These are phyloP conservation scores for Mycena rosella DNA, from an alignment of 768 basidiomycete genomes.

Conservation along the genomic window DNA sequence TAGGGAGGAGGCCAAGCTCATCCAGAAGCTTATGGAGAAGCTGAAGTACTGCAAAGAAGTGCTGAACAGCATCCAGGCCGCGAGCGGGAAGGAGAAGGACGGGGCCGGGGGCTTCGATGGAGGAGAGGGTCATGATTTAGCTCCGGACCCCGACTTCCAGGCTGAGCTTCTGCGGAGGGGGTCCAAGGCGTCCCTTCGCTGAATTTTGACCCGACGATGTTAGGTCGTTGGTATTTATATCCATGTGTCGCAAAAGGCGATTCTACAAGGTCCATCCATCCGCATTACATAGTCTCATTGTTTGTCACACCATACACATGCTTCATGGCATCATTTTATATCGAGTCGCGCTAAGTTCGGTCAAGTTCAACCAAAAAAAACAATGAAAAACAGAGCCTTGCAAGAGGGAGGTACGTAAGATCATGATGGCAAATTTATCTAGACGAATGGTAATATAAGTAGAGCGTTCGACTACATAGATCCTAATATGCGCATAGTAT, in stretches of 20 bases:
- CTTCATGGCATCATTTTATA: conserved; percentile 16
- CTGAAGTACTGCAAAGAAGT: conserved; percentile 91
- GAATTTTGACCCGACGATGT: conserved; percentile 34
- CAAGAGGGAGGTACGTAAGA: too few species aligned
- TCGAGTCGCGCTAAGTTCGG: too few species aligned
- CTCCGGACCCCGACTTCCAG: conserved; percentile 26
- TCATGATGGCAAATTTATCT: too few species aligned
- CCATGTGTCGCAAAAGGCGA: conserved; percentile 37
- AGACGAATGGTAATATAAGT: too few species aligned
- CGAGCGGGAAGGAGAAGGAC: conserved; percentile 57
- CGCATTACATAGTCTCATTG: conserved; percentile 32
- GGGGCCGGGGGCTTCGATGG: conserved; percentile 44
- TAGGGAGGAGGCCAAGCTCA: conserved; percentile 70
- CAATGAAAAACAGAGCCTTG: too few species aligned
- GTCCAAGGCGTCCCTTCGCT: conserved; percentile 42
- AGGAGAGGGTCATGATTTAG: conserved; percentile 27
- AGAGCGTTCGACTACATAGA: too few species aligned
- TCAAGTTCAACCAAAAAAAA: too few species aligned
- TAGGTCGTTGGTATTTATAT: conserved; percentile 36
- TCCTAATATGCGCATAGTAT: conserved; percentile 1
- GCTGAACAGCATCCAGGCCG: conserved; percentile 74
- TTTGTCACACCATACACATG: conserved; percentile 11
- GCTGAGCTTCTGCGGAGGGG: conserved; percentile 35
- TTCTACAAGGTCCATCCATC: conserved; percentile 21
- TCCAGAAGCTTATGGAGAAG: conserved; percentile 78